phyloP scores from a whole-genome alignment of 2,329 filamentous ascomycete species.

The Trichoderma sp. region DNA sequence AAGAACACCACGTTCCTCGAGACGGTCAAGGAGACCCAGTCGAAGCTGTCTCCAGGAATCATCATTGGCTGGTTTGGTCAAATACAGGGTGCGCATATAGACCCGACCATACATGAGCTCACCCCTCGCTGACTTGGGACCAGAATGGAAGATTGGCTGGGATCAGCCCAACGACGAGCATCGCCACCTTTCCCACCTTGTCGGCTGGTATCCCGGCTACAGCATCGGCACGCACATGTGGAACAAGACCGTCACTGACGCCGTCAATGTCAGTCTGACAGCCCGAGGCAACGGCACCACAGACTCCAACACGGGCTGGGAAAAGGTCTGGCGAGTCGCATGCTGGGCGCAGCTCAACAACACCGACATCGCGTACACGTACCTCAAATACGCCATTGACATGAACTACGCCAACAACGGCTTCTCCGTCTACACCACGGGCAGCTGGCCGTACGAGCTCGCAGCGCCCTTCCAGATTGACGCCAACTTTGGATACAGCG shows the following conservation, averaged over 20 bases:
- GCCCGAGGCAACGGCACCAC: constrained; percentile 51
- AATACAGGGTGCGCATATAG: constrained; percentile 18
- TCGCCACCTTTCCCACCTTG: constrained; percentile 55
- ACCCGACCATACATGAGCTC: accelerated
- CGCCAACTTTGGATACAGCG: constrained; percentile 58
- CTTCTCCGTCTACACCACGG: constrained; percentile 52
- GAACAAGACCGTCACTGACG: constrained; percentile 50
- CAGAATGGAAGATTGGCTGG: constrained; percentile 40
- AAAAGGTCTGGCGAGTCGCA: constrained; percentile 59
- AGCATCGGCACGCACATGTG: constrained; percentile 47
- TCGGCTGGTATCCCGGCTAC: constrained; percentile 59
- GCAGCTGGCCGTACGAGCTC: constrained; percentile 35
- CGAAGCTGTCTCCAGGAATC: constrained; percentile 20
- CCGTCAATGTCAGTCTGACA: constrained; percentile 50
- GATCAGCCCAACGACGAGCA: constrained; percentile 36
- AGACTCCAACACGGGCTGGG: constrained; percentile 60
- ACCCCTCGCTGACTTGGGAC: not conserved
- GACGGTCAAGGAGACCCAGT: constrained; percentile 37
- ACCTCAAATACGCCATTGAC: constrained; percentile 52
- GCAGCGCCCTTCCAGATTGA: constrained; percentile 60
- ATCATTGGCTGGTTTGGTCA: constrained; percentile 25
- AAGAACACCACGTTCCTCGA: constrained; percentile 38
- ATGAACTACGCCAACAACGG: constrained; percentile 55
- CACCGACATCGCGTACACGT: constrained; percentile 46
- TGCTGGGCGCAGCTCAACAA: constrained; percentile 60